Evolutionary conservation across 1,139 yeast species (phyloP).

Genomic region (Kurtzmaniella quercitrusa): DNA sequence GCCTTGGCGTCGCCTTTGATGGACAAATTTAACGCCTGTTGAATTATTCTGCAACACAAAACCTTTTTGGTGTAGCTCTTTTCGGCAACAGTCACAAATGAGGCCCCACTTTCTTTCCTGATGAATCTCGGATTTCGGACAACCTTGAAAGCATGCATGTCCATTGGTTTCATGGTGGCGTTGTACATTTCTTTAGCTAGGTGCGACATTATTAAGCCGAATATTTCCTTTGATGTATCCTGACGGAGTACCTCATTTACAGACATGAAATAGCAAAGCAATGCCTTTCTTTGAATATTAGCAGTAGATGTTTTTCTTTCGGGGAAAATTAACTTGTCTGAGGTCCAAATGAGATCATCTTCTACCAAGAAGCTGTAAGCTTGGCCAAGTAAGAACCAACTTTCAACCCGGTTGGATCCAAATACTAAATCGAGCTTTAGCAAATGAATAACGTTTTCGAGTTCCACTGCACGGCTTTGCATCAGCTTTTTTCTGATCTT

Average conservation of each 20-base stretch:
- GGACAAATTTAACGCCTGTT: slow-evolving; percentile 41
- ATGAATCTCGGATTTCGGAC: slow-evolving; percentile 32
- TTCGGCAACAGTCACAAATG: slow-evolving; percentile 20
- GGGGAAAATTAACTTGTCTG: slow-evolving; percentile 68
- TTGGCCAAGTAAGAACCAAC: slow-evolving; percentile 84
- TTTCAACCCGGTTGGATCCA: slow-evolving; percentile 67
- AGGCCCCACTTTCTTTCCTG: slow-evolving; percentile 19
- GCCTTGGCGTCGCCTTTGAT: slow-evolving; percentile 40
- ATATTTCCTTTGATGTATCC: slow-evolving; percentile 19
- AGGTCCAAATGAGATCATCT: slow-evolving; percentile 86
- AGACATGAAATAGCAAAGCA: slow-evolving; percentile 76
- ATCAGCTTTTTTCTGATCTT: slow-evolving; percentile 65
- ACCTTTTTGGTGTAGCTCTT: slow-evolving; percentile 20
- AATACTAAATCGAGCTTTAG: slow-evolving; percentile 64
- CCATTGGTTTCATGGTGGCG: slow-evolving; percentile 66
- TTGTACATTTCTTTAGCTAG: slow-evolving; percentile 61
- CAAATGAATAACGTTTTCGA: slow-evolving; percentile 67
- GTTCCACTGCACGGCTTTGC: slow-evolving; percentile 78
- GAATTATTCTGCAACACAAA: slow-evolving; percentile 31
- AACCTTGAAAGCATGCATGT: slow-evolving; percentile 47
- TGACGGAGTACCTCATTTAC: slow-evolving; percentile 42
- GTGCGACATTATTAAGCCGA: slow-evolving; percentile 49
- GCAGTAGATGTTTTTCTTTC: slow-evolving; percentile 66
- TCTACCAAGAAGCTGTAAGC: slow-evolving; percentile 78
- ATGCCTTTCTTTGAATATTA: slow-evolving; percentile 60